Evolutionary conservation across 2,329 filamentous ascomycete species (phyloP), one percentile per base, ranked within the genome.

Genomic region (Mollisia scopiformis): DNA sequence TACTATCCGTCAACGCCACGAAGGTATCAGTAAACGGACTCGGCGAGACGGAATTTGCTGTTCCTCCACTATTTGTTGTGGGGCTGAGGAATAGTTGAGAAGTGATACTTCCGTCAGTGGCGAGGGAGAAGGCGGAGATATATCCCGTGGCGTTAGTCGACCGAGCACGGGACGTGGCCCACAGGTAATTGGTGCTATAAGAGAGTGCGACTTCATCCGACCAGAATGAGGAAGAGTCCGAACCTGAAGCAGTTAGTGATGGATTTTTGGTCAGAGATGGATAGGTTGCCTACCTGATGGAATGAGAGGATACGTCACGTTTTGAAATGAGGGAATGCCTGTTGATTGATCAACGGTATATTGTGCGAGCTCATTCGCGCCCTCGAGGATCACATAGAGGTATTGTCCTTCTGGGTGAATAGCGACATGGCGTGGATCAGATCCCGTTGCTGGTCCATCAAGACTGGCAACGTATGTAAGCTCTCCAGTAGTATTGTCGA

Each of bases 371-470:
- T 78, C 76, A 69, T 82, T 80, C 49, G 78, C 77, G 21, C 72
- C 73, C 64, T 80, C 75, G 61, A 82, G 78, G 25, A 80, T 77
- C n/a, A 79, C 80, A 69, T 81, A 80, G n/a, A 83, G 52, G 56
- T 68, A 71, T n/a, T 59, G 28, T 1, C 73, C 73, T 0, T 31
- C 50, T 1, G 62, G 62, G 54, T 74, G 70, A 7, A 69, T 62
- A 7, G 68, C 62, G 7, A 73, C 31, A 53, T 74, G 73, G 2
- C 72, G 68, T 8, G 73, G 73, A 33, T 68, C 64, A 1, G 70
- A 62, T 8, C 66, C 66, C 10, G 62, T 55, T 0, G 37, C 41
- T 0, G 67, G 66, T 11, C 65, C 71, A 1, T 43, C 28, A 16
- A 69, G 7, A 14, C 47, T 58, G 11, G 28, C 50, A 0, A 68